phyloP scores from a whole-genome alignment of 371 early-diverging fungal genomes.

The Actinomucor elegans region DNA sequence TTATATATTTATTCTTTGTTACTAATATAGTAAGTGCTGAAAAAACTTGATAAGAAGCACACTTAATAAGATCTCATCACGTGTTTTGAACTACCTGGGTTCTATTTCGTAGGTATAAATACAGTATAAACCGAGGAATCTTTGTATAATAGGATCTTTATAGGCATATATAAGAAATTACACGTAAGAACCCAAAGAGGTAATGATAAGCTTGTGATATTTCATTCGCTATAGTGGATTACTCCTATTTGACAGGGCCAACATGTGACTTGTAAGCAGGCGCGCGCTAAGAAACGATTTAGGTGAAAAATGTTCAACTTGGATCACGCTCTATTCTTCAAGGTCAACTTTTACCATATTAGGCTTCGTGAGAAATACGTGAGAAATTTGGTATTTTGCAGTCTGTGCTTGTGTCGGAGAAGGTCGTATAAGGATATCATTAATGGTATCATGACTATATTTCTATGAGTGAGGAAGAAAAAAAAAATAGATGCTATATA shows the following conservation, averaged over 20 bases:
- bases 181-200: slow-evolving; percentile 10
- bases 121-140: too few relatives aligned
- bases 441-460: slow-evolving; percentile 64
- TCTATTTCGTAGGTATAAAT: too few relatives aligned
- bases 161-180: too few relatives aligned
- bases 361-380: slow-evolving; percentile 29
- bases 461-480: slow-evolving; percentile 67
- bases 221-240: slow-evolving; percentile 10
- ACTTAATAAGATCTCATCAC: slow-evolving; percentile 27
- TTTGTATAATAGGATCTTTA: too few relatives aligned
- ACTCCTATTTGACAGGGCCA: slow-evolving; percentile 20
- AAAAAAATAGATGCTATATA: slow-evolving; percentile 14
- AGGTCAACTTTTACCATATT: slow-evolving; percentile 13
- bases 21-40: background rate
- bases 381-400: slow-evolving; percentile 5
- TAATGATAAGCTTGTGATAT: slow-evolving; percentile 17
- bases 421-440: too few relatives aligned
- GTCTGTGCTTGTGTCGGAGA: slow-evolving; percentile 13
- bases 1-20: slow-evolving; percentile 7
- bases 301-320: slow-evolving; percentile 4
- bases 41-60: slow-evolving; percentile 21
- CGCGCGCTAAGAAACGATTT: too few relatives aligned
- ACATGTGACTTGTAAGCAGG: slow-evolving; percentile 23
- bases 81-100: too few relatives aligned
- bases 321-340: slow-evolving; percentile 28